Base-by-base conservation (phyloP, 2,329 filamentous ascomycete species). In the Diaporthe vexans region DNA sequence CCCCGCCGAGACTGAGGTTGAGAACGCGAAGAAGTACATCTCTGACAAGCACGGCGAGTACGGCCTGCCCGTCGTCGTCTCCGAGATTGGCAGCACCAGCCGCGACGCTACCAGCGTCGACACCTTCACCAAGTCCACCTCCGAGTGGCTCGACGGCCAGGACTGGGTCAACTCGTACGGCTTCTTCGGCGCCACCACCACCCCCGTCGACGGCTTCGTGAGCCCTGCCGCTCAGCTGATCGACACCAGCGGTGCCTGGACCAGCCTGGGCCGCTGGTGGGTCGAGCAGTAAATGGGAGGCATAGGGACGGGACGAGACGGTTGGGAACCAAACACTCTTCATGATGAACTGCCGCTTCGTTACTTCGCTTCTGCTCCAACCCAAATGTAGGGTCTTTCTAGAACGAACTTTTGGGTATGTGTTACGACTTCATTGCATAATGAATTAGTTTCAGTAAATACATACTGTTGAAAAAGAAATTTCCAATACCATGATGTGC, bases 171-270 rank as follows among this genome's bases (percentile, higher is more conserved):
- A 80, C 73, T 84, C 87, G 77, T 87, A 87, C 76, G 83, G 81
- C 17, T 83, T 85, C 69, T 86, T 86, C 75, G 85, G 84, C 37
- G 86, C 85, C 76, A 85, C 85, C 81, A 80, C 80, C 70, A 79
- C 83, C 33, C 78, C 82, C 68, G 84, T 85, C 15, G 85, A 87
- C 76, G 78, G 78, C 72, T 87, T 85, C 78, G 85, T 87, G 26
- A 87, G 85, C 76, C 85, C 84, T 0, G 82, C 81, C 51, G 85
- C 85, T 35, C 84, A 86, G 78, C 81, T 87, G 76, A 84, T 87
- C 84, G 84, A 85, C 63, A 73, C 74, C 13, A 79, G 85, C 72
- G 85, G 84, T 5, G 79, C 78, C 26, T 85, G 85, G 67, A 87
- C 82, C 11, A 74, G 78, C 35, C 78, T 83, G 5, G 72, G 72